phyloP scores from a whole-genome alignment of 2,329 filamentous ascomycete species.

The Pyricularia grisea region DNA sequence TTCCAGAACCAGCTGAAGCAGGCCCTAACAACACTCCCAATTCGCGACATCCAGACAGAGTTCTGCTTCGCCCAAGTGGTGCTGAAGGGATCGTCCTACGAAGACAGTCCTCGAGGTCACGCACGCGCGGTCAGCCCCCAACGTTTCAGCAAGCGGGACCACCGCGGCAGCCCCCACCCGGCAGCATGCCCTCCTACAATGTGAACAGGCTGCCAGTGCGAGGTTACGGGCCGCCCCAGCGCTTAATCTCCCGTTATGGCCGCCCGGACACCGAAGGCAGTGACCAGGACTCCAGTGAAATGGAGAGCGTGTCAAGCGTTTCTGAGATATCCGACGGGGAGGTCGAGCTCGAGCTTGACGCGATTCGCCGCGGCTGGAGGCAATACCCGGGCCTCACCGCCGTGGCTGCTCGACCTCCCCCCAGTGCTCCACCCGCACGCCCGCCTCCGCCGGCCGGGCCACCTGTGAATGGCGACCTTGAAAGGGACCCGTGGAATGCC shows the following conservation, averaged over 20 bases:
- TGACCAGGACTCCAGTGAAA: conserved; percentile 6
- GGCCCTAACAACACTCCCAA: not conserved
- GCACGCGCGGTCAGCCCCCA: not conserved
- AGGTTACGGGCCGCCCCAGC: not conserved
- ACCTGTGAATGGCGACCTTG: conserved; percentile 32
- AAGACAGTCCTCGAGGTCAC: not conserved
- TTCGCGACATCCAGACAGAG: not conserved
- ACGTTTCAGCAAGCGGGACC: not conserved
- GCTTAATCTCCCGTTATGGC: not conserved
- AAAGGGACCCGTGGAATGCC: conserved; percentile 52
- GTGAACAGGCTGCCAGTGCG: not conserved
- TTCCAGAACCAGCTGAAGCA: not conserved
- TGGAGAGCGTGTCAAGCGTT: conserved; percentile 14
- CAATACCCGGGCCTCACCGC: not conserved
- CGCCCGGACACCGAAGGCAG: not conserved
- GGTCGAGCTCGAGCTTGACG: conserved; percentile 15
- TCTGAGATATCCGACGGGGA: conserved; percentile 16
- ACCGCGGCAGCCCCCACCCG: not conserved
- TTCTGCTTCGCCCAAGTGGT: not conserved
- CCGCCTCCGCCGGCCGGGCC: not conserved
- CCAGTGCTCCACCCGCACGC: not conserved
- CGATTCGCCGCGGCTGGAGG: conserved; percentile 1
- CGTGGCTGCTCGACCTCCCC: not conserved
- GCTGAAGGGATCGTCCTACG: not conserved
- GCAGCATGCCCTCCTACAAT: not conserved